A percentile compares a stretch with the other conserved stretches of the same genome.
These are phyloP conservation scores for Cercospora beticola DNA, from an alignment of 2,329 filamentous ascomycete species.

Conservation along the genomic window DNA sequence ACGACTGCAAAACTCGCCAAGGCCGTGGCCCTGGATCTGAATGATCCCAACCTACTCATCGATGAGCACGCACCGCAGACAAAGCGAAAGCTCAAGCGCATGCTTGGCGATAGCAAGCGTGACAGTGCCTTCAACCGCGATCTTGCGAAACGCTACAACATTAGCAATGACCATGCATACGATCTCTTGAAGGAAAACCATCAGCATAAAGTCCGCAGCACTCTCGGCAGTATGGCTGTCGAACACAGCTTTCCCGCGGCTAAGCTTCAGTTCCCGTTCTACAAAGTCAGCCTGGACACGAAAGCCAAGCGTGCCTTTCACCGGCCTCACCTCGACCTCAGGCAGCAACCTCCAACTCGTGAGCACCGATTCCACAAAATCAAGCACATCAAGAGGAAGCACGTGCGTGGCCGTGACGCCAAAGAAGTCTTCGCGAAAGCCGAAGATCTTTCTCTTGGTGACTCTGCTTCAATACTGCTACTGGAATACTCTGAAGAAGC, in stretches of 20 bases:
- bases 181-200: constrained; percentile 95
- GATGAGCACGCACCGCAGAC: constrained; percentile 68
- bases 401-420: constrained; percentile 74
- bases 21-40: constrained; percentile 78
- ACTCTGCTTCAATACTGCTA: constrained; percentile 83
- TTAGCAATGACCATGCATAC: constrained; percentile 94
- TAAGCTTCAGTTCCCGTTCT: constrained; percentile 93
- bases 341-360: constrained; percentile 52
- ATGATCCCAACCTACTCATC: constrained; percentile 81
- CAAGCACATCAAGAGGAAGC: constrained; percentile 74
- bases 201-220: constrained; percentile 91
- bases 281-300: constrained; percentile 76
- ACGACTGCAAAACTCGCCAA: constrained; percentile 72
- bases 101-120: constrained; percentile 59
- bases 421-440: constrained; percentile 77
- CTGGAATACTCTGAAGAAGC: constrained; percentile 96
- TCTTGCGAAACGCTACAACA: constrained; percentile 82
- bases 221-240: constrained; percentile 84
- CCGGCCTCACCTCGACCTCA: constrained; percentile 73
- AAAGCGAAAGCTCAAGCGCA: constrained; percentile 54
- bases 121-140: constrained; percentile 70
- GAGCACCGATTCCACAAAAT: constrained; percentile 72
- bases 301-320: constrained; percentile 80
- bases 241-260: constrained; percentile 92
- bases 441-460: constrained; percentile 74